Base-by-base conservation (phyloP, 2,329 filamentous ascomycete genomes). In the Stenocarpella maydis region DNA sequence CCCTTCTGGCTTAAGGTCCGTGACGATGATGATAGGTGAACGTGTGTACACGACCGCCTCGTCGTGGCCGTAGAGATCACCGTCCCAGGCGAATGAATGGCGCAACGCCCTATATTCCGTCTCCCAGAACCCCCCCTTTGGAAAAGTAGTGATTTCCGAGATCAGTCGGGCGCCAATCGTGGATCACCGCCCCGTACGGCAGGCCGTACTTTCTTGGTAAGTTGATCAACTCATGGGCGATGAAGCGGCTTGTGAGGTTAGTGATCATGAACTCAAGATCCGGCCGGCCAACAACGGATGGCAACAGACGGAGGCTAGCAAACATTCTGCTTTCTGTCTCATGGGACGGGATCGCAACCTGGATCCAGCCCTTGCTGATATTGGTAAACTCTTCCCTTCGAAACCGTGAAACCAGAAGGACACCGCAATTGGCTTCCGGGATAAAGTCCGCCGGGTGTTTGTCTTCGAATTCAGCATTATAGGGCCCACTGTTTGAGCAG, bases 61-160 rank as follows among this genome's bases (percentile, higher is more conserved):
- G 28, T 70, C 67, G 50, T 68, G 69, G 26, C 70, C 68, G 19
- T 71, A 70, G 19, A 71, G 26, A 24, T 71, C 70, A 21, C 70
- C 70, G 9, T 71, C 68, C 9, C 68, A 70, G 4, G 70, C 70
- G 39, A 70, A 71, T 9, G 68, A 68, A 7, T 43, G 19, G 8
- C 54, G 37, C 14, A 41, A 6, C 0, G 15, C 4, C 19, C 10
- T 19, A 9, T 58, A 58, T 8, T 58, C 37, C 12, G 21, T 19
- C 37, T 58, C 54, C 34, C 37, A 58, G 9, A 58, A 41, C 4
- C 54, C 54, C 2, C 54, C 54, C 8, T 10, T n/a, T 28, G 10
- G 54, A 41, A 10, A 58, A 58, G 24, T 58, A 58, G 9, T 58
- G 54, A 21, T 58, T 43, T 7, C 21, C 54, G 8, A 43, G 24